phyloP scores from a whole-genome alignment of 1,284 basidiomycete species.

The Apiotrichum mycotoxinovorans region DNA sequence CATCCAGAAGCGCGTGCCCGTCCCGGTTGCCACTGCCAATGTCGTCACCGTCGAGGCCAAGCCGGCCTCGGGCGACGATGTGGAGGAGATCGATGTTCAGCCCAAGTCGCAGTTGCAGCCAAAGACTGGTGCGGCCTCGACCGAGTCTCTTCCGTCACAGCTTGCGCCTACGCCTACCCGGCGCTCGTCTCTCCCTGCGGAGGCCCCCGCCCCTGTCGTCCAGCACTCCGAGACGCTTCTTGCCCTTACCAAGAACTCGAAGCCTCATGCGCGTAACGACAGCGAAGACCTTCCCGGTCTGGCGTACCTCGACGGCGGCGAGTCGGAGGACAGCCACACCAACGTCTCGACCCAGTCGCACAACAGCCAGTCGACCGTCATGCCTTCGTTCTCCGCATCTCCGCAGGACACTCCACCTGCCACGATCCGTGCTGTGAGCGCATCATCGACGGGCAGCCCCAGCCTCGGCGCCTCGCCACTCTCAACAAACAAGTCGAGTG shows the following conservation, averaged over 20 bases:
- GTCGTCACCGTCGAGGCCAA: background rate
- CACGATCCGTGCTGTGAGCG: background rate
- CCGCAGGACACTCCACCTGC: background rate
- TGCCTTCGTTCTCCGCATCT: background rate
- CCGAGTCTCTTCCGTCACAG: background rate
- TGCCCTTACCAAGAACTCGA: background rate
- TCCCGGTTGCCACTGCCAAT: background rate
- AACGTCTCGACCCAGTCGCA: background rate
- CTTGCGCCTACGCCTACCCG: background rate
- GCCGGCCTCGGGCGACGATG: background rate
- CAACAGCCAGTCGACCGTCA: background rate
- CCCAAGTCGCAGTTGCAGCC: background rate
- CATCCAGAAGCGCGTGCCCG: constrained; percentile 3
- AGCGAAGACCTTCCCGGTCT: background rate
- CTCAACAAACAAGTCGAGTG: background rate
- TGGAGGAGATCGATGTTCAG: background rate
- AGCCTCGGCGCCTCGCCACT: background rate
- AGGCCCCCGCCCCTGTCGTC: background rate
- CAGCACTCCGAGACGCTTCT: background rate
- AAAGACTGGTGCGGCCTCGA: background rate
- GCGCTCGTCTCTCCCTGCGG: background rate
- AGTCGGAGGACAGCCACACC: background rate
- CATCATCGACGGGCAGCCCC: too few relatives aligned
- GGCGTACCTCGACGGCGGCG: background rate
- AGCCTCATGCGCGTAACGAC: background rate